These are phyloP conservation scores for Solanum tarijense DNA, from an alignment of 257 asterid species.

Conservation along the genomic window DNA sequence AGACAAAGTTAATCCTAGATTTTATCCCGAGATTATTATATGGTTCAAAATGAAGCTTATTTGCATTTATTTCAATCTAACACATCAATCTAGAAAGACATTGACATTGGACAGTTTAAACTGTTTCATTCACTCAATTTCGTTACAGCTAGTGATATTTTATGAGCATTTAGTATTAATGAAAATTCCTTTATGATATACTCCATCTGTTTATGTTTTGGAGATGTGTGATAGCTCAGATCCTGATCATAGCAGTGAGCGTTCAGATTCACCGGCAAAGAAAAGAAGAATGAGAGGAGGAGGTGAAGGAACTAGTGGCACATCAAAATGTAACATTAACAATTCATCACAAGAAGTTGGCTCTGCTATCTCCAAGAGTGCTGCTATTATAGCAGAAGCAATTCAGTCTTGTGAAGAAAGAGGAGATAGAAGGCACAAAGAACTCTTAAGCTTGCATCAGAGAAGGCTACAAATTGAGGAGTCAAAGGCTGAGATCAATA, in stretches of 20 bases:
- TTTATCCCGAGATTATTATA: background rate
- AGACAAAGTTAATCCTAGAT: background rate
- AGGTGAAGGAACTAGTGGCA: conserved; percentile 12
- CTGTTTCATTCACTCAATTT: background rate
- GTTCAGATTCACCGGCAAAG: conserved; percentile 3
- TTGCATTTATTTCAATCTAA: background rate
- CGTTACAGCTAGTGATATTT: background rate
- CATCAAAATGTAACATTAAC: background rate
- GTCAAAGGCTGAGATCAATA: conserved; percentile 63
- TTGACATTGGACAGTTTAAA: background rate
- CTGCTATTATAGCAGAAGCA: conserved; percentile 55
- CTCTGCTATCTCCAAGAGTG: conserved; percentile 56
- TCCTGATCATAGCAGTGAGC: background rate
- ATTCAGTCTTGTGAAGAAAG: conserved; percentile 60
- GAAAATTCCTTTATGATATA: background rate
- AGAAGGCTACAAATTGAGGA: conserved; percentile 70
- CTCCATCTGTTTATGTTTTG: background rate
- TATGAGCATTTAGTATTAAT: background rate
- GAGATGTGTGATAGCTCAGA: conserved; percentile 6
- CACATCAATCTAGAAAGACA: background rate
- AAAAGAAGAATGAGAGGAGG: background rate
- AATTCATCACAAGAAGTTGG: conserved; percentile 38
- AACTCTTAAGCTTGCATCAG: conserved; percentile 54
- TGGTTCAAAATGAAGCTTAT: background rate
- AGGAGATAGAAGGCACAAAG: conserved; percentile 62